Conservation (phyloP, 176 grass and related monocot species). For the Pharus latifolius region DNA sequence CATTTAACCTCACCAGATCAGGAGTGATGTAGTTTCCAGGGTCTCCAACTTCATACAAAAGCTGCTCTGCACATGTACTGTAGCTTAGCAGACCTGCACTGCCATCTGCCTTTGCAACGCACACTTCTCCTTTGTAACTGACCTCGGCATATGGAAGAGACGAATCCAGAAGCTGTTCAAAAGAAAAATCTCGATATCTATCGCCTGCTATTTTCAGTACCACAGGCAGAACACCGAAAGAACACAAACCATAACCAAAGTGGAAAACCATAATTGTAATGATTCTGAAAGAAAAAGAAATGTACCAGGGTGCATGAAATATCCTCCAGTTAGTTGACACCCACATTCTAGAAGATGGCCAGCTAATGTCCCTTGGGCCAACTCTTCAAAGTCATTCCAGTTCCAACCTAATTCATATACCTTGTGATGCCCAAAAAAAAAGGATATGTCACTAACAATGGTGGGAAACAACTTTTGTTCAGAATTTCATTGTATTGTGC, state of each 20-base stretch:
- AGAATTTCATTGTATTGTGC: background rate
- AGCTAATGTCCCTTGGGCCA: slow-evolving; percentile 77
- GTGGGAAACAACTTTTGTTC: background rate
- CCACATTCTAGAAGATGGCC: slow-evolving; percentile 96
- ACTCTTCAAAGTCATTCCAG: slow-evolving; percentile 53
- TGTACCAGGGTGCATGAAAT: slow-evolving; percentile 95
- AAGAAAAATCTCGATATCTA: slow-evolving; percentile 58
- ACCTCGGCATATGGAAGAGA: slow-evolving; percentile 94
- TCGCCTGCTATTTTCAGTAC: slow-evolving; percentile 59
- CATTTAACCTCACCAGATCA: slow-evolving; percentile 72
- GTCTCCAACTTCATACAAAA: slow-evolving; percentile 88
- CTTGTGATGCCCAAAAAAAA: slow-evolving; percentile 38
- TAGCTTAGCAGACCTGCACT: slow-evolving; percentile 66
- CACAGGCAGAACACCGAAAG: slow-evolving; percentile 15
- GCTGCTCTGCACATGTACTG: slow-evolving; percentile 81
- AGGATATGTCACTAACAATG: slow-evolving; percentile 5
- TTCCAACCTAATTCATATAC: slow-evolving; percentile 95
- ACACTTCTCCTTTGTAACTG: slow-evolving; percentile 66
- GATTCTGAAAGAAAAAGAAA: slow-evolving; percentile 25
- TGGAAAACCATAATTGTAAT: background rate
- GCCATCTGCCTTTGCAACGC: slow-evolving; percentile 56
- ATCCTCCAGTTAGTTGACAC: slow-evolving; percentile 97
- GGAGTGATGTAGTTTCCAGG: slow-evolving; percentile 82
- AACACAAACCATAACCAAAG: background rate
- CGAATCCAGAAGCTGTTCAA: slow-evolving; percentile 66